Base-by-base conservation (phyloP, 2,329 filamentous ascomycete genomes). In the Cryoendolithus antarcticus region DNA sequence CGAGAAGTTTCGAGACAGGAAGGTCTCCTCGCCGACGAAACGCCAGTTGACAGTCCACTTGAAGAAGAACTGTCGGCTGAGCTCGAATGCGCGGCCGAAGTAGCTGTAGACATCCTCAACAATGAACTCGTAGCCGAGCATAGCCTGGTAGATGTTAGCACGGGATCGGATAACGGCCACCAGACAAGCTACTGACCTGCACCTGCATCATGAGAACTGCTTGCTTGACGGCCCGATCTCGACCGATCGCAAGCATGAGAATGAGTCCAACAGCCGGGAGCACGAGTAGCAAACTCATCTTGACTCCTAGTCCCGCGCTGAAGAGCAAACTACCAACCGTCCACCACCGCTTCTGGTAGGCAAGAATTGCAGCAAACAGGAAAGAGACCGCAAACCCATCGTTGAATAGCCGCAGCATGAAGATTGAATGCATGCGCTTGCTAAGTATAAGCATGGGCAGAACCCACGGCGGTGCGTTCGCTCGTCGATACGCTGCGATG, bases 31-130 rank as follows among this genome's bases (percentile, higher is more conserved):
- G 10, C 82, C 80, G n/a, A 95, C 64, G 59, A 96, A 96, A 39
- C 88, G 78, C 91, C 91, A 98, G 62, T 98, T 98, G 50, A 98
- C 91, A 0, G 91, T 98, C 91, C 91, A 98, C 63, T 89, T 86
- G 69, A 89, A 96, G 52, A 94, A 71, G 64, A 98, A 98, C 51
- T 85, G 77, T 39, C 91, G 74, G 34, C 83, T 86, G 42, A 98
- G 72, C 64, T 98, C 86, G 57, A 98, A 98, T 0, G 91, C 86
- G 46, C 82, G 72, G 34, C 75, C 73, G 11, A 93, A 57, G 58
- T 98, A 98, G 21, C 80, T 83, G 43, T 63, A 61, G 12, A 77
- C 62, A 50, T 86, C 81, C 31, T 65, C 65, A 36, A 63, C 59
- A 13, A 83, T 58, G 62, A 95, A 96, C 0, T 86, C 86, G 32